Evolutionary conservation across 257 asterid genomes (phyloP).

Genomic region (Fraxinus excelsior): DNA sequence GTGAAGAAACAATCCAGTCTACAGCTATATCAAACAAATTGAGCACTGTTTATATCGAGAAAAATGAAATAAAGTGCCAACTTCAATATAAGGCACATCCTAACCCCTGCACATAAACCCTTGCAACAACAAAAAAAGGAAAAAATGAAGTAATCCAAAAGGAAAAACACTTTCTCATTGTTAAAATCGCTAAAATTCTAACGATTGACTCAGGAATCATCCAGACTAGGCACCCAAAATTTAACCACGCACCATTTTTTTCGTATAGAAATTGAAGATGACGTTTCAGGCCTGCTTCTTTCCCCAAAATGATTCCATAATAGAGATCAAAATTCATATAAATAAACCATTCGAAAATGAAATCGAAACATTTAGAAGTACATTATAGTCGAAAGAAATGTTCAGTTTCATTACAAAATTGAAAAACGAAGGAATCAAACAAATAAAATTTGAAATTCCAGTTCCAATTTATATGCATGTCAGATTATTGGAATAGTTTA

Average conservation of each 20-base stretch:
- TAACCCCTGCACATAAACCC: no score
- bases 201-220: background rate
- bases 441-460: no score
- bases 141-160: no score
- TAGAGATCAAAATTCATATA: background rate
- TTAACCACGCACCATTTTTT: background rate
- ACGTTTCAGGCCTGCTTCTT: background rate
- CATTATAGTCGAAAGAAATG: background rate
- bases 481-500: background rate
- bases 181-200: no score
- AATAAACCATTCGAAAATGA: background rate
- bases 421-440: background rate
- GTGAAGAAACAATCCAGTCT: background rate
- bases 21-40: background rate
- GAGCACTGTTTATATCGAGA: conserved; percentile 7
- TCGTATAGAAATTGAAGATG: background rate
- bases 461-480: background rate
- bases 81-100: no score
- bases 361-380: background rate
- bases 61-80: background rate
- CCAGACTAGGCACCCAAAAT: no score
- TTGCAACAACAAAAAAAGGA: no score
- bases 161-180: no score
- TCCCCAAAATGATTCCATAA: background rate
- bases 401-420: background rate